Conservation (phyloP, 257 asterid genomes). For the Cruciata laevipes region DNA sequence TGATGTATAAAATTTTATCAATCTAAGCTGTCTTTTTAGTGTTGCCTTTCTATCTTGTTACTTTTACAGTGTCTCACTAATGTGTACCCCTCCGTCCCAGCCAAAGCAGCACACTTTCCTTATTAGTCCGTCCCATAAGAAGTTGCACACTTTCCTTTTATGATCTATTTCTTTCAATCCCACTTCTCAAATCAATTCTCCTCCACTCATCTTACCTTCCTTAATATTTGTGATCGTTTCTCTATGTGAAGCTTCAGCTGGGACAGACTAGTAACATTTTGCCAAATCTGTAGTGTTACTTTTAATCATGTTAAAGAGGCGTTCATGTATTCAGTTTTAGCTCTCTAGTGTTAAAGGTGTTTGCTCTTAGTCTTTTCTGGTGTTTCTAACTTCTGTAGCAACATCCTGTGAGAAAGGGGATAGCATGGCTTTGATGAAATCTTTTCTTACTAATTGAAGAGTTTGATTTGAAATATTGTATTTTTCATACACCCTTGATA, state of each 20-base stretch:
- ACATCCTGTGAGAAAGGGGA: background rate
- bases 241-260: too few species aligned
- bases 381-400: background rate
- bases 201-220: too few species aligned
- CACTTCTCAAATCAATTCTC: too few species aligned
- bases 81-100: too few species aligned
- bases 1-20: background rate
- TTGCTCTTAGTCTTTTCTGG: background rate
- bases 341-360: background rate
- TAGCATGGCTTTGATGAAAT: background rate
- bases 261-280: too few species aligned
- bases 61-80: too few species aligned
- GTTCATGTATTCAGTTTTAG: background rate
- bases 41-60: too few species aligned
- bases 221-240: too few species aligned
- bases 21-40: background rate
- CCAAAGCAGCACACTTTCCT: too few species aligned
- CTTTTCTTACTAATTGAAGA: background rate
- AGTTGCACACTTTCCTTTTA: too few species aligned
- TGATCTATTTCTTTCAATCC: too few species aligned
- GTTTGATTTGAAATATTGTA: background rate
- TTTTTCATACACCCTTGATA: background rate
- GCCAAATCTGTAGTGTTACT: background rate
- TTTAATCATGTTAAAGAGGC: background rate
- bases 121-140: too few species aligned